These are phyloP conservation scores for Flaveria sonorensis DNA, from an alignment of 129 eudicot genomes.

Conservation along the genomic window DNA sequence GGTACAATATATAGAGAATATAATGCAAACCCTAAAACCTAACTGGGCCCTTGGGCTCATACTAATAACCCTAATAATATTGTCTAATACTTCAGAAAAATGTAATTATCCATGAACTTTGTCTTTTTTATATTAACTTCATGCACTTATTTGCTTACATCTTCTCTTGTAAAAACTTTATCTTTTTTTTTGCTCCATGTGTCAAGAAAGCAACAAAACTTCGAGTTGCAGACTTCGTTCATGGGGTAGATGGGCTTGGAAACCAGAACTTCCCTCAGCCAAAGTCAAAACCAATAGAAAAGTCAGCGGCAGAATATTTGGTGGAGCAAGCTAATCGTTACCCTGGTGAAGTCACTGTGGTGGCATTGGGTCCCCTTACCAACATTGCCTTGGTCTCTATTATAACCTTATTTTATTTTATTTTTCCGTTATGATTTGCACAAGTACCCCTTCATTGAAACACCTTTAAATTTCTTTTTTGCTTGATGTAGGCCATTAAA, in stretches of 20 bases:
- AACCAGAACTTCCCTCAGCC: slow-evolving; percentile 98
- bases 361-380: slow-evolving; percentile 95
- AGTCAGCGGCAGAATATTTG: slow-evolving; percentile 83
- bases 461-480: slow-evolving; percentile 3
- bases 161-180: slow-evolving; percentile 12
- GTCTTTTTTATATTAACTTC: background rate
- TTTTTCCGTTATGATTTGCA: background rate
- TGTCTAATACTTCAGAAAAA: no score
- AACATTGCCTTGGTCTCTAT: slow-evolving; percentile 78
- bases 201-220: slow-evolving; percentile 89
- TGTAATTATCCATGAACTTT: background rate
- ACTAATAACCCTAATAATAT: no score
- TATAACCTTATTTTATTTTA: slow-evolving; percentile 12
- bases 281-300: slow-evolving; percentile 74
- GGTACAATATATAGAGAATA: no score
- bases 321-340: slow-evolving; percentile 67
- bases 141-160: background rate
- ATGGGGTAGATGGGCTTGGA: slow-evolving; percentile 96
- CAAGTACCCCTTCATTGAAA: background rate
- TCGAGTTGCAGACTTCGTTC: slow-evolving; percentile 94
- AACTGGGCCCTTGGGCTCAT: no score
- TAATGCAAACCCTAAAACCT: no score
- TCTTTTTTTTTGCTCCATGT: slow-evolving; percentile 15
- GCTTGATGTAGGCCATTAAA: slow-evolving; percentile 65
- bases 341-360: slow-evolving; percentile 89